phyloP scores from a whole-genome alignment of 768 basidiomycete species.

The Amanita inopinata region DNA sequence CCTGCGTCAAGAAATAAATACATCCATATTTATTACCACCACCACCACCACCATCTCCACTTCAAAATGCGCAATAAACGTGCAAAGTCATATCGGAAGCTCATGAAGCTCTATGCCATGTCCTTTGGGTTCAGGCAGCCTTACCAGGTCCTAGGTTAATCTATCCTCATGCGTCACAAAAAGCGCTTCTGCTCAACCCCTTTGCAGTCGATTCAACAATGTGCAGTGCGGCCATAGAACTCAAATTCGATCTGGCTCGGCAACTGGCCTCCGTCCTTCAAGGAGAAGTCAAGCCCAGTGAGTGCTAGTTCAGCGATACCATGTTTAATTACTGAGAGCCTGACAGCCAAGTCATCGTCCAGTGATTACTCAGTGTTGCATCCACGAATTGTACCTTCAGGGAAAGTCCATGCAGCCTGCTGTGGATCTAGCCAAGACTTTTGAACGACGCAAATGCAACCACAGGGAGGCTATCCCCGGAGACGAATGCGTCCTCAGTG shows the following conservation, averaged over 20 bases:
- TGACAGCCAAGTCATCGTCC: conserved; percentile 35
- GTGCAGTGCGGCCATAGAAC: conserved; percentile 56
- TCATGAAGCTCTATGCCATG: conserved; percentile 84
- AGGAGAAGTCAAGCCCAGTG: conserved; percentile 87
- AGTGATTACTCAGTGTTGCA: conserved; percentile 99
- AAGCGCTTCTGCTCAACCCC: conserved; percentile 8
- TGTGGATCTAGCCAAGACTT: conserved; percentile 85
- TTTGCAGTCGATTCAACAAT: conserved; percentile 75
- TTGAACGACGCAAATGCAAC: conserved; percentile 92
- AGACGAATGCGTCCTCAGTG: conserved; percentile 71
- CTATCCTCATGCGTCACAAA: conserved; percentile 4
- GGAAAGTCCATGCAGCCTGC: conserved; percentile 65
- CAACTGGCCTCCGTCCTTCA: conserved; percentile 73
- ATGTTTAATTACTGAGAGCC: conserved; percentile 16
- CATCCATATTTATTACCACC: no score
- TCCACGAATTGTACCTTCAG: conserved; percentile 84
- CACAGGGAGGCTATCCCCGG: conserved; percentile 82
- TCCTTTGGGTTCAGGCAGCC: conserved; percentile 89
- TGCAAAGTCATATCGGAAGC: conserved; percentile 88
- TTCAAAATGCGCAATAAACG: conserved; percentile 84
- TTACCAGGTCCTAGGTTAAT: conserved; percentile 82
- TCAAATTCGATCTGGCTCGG: conserved; percentile 68
- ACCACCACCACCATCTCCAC: not conserved
- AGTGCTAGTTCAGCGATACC: conserved; percentile 23
- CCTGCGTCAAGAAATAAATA: conserved; percentile 12